phyloP scores from a whole-genome alignment of 306 rosid species.

The Malus fusca region DNA sequence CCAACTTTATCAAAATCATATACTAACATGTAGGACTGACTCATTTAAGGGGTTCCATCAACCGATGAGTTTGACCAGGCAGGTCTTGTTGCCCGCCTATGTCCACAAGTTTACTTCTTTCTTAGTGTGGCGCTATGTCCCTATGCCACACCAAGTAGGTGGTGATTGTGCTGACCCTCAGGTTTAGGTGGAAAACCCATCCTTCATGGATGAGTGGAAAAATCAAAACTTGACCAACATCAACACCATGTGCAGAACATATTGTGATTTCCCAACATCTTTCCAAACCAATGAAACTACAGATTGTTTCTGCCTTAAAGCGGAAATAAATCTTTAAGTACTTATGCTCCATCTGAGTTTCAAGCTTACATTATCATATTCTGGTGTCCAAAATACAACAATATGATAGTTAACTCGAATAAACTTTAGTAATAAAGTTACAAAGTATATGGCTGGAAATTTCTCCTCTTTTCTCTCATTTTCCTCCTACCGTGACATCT shows the following conservation, averaged over 20 bases:
- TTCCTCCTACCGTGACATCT: neutral
- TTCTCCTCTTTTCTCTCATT: neutral
- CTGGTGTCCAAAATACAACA: neutral
- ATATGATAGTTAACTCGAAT: neutral
- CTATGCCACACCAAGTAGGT: no score
- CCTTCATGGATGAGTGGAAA: neutral
- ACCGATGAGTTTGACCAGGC: neutral
- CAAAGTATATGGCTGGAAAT: neutral
- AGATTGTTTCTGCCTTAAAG: neutral
- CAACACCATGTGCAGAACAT: neutral
- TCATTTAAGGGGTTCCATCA: neutral
- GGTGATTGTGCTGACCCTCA: no score
- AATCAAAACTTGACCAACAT: neutral
- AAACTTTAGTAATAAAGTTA: neutral
- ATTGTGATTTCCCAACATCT: neutral
- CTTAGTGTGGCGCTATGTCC: neutral
- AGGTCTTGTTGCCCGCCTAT: neutral
- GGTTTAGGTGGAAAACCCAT: neutral
- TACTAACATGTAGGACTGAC: neutral
- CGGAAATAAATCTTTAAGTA: neutral
- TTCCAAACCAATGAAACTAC: neutral
- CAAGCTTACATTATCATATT: neutral
- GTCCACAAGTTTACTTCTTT: neutral
- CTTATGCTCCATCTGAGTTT: conserved; percentile 2
- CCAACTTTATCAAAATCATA: neutral